These are phyloP conservation scores for Aspergillus carbonarius DNA, from an alignment of 2,329 filamentous ascomycete species.

Conservation along the genomic window DNA sequence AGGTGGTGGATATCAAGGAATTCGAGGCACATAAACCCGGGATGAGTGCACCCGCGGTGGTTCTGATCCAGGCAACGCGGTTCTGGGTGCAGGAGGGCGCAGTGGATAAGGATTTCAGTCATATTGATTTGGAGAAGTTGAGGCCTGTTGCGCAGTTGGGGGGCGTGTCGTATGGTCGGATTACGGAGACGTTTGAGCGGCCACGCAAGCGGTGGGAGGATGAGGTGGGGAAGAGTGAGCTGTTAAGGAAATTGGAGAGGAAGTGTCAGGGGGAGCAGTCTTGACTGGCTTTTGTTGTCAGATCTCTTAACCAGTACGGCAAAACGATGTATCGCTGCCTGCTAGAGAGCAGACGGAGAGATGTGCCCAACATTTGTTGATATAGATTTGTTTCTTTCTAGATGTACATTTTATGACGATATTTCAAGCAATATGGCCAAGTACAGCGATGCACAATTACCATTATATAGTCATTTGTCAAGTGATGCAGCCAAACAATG, in stretches of 20 bases:
- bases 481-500: too few species aligned
- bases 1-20: slow-evolving; percentile 69
- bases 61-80: slow-evolving; percentile 73
- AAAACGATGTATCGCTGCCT: too few species aligned
- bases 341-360: too few species aligned
- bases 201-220: slow-evolving; percentile 44
- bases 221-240: slow-evolving; percentile 20
- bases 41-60: slow-evolving; percentile 69
- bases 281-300: too few species aligned
- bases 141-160: slow-evolving; percentile 75
- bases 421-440: too few species aligned
- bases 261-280: not conserved
- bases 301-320: too few species aligned
- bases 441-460: too few species aligned
- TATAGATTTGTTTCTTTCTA: too few species aligned
- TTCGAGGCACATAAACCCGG: slow-evolving; percentile 71
- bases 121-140: slow-evolving; percentile 74
- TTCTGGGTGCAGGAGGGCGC: slow-evolving; percentile 89
- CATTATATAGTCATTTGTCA: too few species aligned
- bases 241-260: slow-evolving; percentile 15
- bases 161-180: slow-evolving; percentile 76
- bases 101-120: slow-evolving; percentile 68
- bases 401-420: too few species aligned
- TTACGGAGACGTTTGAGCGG: slow-evolving; percentile 67
- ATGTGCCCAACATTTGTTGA: too few species aligned